Evolutionary conservation across 2,329 filamentous ascomycete genomes (phyloP), one percentile per base, ranked within the genome.

Genomic region (Exophiala sideris): DNA sequence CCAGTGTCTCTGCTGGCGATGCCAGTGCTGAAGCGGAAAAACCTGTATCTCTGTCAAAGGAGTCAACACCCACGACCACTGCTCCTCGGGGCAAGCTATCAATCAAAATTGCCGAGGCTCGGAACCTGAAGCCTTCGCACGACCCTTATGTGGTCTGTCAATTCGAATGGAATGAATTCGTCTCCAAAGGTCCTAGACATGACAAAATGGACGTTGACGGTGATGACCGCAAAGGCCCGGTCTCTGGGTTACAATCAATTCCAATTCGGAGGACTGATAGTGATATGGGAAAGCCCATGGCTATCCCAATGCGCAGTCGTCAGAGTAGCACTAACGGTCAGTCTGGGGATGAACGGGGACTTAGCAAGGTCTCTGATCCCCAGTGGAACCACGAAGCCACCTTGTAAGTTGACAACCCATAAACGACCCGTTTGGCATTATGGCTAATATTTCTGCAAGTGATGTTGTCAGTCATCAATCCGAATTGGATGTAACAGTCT

Each of bases 121-220:
- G 90, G 65, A 89, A 89, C 8, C 74, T 99, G 48, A 82, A 87
- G 57, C 89, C 85, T 54, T 90, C 90, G 67, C 84, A 85, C 55
- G 89, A 96, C 66, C 94, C 94, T 1, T 99, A 99, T 66, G 89
- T 96, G 48, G 91, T 99, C 9, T 95, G 89, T 55, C 91, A 96
- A 21, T 99, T 97, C 67, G 94, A 99, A 70, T 88, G 90, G 70
- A 96, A 92, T 67, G 94, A 99, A 71, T 87, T 95, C 64, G 96
- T 99, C 52, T 97, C 94, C 1, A 87, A 89, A 52, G 90, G 90
- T 2, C 89, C 91, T 10, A 83, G 86, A 61, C 77, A 76, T 50
- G 79, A 83, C 54, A 81, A 80, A 34, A 77, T 78, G 50, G 73
- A 79, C 20, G 77, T 79, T 32, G 85, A 87, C 41, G 79, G 83